Conservation (phyloP, 179 eudicot species). For the Beta macrorhiza region DNA sequence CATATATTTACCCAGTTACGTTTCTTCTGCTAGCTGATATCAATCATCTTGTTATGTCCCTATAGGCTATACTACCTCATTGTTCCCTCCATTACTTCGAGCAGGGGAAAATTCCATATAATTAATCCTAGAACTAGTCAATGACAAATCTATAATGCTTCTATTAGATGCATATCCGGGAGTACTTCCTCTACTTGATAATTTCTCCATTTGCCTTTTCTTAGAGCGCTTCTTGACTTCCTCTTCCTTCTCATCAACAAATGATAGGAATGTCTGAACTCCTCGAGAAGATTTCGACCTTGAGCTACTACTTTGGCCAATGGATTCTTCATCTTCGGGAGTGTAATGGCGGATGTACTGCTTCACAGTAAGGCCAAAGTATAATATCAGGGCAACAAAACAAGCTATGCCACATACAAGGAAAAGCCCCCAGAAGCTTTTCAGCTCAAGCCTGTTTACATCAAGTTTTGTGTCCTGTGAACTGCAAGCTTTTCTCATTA, state of each 20-base stretch:
- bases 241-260: conserved; percentile 63
- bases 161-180: conserved; percentile 25
- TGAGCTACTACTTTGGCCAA: background rate
- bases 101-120: conserved; percentile 23
- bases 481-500: conserved; percentile 52
- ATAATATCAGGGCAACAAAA: conserved; percentile 41
- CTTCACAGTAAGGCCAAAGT: conserved; percentile 36
- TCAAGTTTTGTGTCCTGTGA: conserved; percentile 53
- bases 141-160: conserved; percentile 17
- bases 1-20: background rate
- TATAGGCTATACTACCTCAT: conserved; percentile 3
- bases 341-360: conserved; percentile 37
- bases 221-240: conserved; percentile 37
- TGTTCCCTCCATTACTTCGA: conserved; percentile 7
- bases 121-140: conserved; percentile 7
- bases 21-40: background rate
- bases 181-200: conserved; percentile 28
- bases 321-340: conserved; percentile 27
- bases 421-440: conserved; percentile 72
- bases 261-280: conserved; percentile 49
- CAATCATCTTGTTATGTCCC: conserved; percentile 1
- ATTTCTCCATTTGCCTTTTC: conserved; percentile 44
- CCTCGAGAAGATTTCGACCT: conserved; percentile 36
- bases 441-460: conserved; percentile 57
- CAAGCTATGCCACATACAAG: conserved; percentile 62